These are phyloP conservation scores for Mucor circinelloides DNA, from an alignment of 371 early-diverging fungal genomes.

Conservation along the genomic window DNA sequence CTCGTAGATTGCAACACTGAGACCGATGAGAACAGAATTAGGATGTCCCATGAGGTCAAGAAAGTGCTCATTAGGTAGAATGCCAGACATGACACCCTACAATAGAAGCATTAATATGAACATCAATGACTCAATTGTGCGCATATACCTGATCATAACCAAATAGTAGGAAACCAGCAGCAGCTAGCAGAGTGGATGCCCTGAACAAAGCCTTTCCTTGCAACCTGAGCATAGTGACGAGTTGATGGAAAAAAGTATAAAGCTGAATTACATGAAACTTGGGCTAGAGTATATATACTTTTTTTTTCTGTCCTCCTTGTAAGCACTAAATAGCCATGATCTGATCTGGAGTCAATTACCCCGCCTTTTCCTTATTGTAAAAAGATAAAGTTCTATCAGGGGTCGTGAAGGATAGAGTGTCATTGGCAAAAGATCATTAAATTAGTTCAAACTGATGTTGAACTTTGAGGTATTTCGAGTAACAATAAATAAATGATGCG, in stretches of 20 bases:
- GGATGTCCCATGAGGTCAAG: constrained; percentile 39
- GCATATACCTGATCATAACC: constrained; percentile 43
- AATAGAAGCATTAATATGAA: background rate
- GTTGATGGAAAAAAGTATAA: background rate
- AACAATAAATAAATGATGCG: background rate
- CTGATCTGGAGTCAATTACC: background rate
- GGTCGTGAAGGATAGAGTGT: background rate
- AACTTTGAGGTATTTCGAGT: background rate
- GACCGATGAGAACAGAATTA: constrained; percentile 22
- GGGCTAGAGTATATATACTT: background rate
- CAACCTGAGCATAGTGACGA: constrained; percentile 2
- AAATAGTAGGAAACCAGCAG: constrained; percentile 38
- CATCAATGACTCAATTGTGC: background rate
- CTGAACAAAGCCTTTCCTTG: constrained; percentile 36
- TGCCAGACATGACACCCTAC: constrained; percentile 54
- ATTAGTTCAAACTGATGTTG: background rate
- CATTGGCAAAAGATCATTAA: background rate
- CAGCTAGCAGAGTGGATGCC: constrained; percentile 36
- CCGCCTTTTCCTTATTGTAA: background rate
- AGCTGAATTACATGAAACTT: background rate
- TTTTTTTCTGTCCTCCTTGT: background rate
- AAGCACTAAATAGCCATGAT: background rate
- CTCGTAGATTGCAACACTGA: constrained; percentile 38
- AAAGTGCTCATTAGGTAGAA: constrained; percentile 38
- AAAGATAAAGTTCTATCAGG: background rate